Evolutionary conservation across 805 yeast genomes (phyloP), one percentile per base, ranked within the genome.

Genomic region (Saccharomyces jurei): DNA sequence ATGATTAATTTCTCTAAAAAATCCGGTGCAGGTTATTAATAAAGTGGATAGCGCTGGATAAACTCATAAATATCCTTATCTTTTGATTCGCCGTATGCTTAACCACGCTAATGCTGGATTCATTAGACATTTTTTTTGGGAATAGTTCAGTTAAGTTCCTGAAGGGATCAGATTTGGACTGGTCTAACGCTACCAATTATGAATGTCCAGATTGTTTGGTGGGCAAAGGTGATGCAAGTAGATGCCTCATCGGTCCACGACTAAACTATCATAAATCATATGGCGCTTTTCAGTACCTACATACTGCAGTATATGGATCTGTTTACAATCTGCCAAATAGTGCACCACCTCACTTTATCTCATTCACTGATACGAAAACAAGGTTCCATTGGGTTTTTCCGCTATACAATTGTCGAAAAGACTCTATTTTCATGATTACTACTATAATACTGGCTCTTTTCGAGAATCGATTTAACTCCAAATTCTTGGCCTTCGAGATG

Each of bases 321-420:
- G 53, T 51, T 21, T n/a, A 47, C 41, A 44, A 31, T 25, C 25
- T 41, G 26, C 41, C 49, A n/a, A 27, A 44, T 14, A 32, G 52
- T 11, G 22, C 46, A 25, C 50, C 55, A 3, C 8, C 17, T 26
- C 53, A 53, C 44, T 57, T 57, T 31, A 52, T 59, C 17, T 14
- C 54, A 2, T 59, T 55, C 50, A 51, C 58, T n/a, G 59, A 57
- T 51, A 58, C 57, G 51, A 17, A 31, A 3, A 52, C 59, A 8
- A 21, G 56, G 14, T 55, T 50, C 41, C 48, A 51, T 4, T 59
- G 57, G 53, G 56, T 49, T 1, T 55, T 29, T 46, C 54, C 53
- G 6, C 6, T 27, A 27, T 27, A 27, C 6, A 27, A 27, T 27
- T 27, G 28, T 27, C 28, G 28, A 27, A 27, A 27, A 27, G 28